Conservation (phyloP, 2,329 filamentous ascomycete species). For the Trichoderma oligosporum region DNA sequence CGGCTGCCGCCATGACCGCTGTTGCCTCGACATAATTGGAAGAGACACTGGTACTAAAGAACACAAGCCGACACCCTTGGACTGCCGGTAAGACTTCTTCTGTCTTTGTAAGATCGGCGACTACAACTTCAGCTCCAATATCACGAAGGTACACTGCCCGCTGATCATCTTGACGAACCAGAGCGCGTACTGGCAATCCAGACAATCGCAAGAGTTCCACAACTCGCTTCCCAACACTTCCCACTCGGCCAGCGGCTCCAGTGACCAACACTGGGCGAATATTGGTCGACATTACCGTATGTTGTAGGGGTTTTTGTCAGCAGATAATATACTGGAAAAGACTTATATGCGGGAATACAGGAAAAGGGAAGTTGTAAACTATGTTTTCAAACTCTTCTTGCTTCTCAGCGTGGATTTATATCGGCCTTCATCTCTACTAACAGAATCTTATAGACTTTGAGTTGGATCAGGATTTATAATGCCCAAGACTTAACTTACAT, state of each 20-base stretch:
- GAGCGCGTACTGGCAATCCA: background rate
- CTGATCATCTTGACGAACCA: background rate
- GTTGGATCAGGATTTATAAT: too few relatives aligned
- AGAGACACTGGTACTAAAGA: slow-evolving; percentile 2
- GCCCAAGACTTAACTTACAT: too few relatives aligned
- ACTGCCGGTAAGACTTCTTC: background rate
- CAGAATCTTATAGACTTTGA: too few relatives aligned
- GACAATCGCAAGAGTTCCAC: background rate
- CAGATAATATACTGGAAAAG: too few relatives aligned
- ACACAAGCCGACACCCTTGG: background rate
- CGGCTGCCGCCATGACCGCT: background rate
- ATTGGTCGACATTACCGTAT: too few relatives aligned
- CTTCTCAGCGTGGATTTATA: too few relatives aligned
- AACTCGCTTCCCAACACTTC: background rate
- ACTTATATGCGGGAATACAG: too few relatives aligned
- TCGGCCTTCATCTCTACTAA: too few relatives aligned
- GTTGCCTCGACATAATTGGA: background rate
- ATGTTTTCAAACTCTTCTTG: too few relatives aligned
- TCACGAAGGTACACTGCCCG: background rate
- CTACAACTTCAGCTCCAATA: background rate
- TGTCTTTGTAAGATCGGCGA: background rate
- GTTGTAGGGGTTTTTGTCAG: too few relatives aligned
- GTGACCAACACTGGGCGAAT: background rate
- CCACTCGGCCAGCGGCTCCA: background rate
- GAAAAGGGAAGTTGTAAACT: too few relatives aligned